phyloP scores from a whole-genome alignment of 345 rosid species.

The Brassica rapa region DNA sequence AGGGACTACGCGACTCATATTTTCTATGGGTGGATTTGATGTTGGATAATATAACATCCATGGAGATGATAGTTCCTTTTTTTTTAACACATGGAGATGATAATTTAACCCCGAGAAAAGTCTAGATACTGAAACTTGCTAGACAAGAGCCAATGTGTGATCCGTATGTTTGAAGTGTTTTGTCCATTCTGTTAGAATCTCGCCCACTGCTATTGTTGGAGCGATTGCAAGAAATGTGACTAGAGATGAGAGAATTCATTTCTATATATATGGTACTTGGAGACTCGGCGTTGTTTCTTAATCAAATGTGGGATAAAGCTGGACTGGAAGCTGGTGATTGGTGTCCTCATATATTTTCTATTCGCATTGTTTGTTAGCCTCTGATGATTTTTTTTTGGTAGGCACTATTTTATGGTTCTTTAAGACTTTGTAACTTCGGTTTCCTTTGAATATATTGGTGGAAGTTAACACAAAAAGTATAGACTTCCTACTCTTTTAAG shows the following conservation, averaged over 20 bases:
- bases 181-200: background rate
- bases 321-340: background rate
- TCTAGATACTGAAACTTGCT: background rate
- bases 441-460: too few species aligned
- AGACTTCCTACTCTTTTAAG: too few species aligned
- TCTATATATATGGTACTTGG: background rate
- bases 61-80: too few species aligned
- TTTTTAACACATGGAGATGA: background rate
- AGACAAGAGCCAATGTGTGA: background rate
- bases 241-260: background rate
- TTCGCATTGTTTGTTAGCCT: too few species aligned
- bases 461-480: too few species aligned
- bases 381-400: too few species aligned
- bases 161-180: background rate
- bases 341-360: background rate
- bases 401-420: too few species aligned
- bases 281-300: too few species aligned
- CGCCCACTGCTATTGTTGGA: background rate
- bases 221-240: background rate
- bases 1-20: background rate
- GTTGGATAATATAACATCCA: background rate
- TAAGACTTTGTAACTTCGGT: too few species aligned
- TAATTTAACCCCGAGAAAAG: background rate
- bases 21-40: background rate
- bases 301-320: too few species aligned